Evolutionary conservation across 1,284 basidiomycete genomes (phyloP).

Genomic region (Gymnopus androsaceus): DNA sequence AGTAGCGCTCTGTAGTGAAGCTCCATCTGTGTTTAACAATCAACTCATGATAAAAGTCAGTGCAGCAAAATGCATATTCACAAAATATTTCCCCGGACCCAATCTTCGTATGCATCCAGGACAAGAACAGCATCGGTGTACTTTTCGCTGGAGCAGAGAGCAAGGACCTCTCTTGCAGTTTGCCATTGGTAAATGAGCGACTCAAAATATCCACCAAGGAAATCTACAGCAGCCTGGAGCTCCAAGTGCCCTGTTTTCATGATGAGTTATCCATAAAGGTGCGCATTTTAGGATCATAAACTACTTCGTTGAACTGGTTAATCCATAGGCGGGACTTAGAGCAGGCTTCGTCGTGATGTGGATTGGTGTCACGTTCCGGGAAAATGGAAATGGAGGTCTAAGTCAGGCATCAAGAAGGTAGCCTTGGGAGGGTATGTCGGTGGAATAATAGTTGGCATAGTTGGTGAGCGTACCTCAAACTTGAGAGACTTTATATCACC

Average conservation of each 20-base stretch:
- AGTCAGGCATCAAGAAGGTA: neutral
- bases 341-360: neutral
- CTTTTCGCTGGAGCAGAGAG: neutral
- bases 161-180: constrained; percentile 14
- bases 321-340: neutral
- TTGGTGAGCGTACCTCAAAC: too few relatives aligned
- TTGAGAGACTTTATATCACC: too few relatives aligned
- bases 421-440: neutral
- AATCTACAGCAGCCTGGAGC: constrained; percentile 46
- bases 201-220: constrained; percentile 42
- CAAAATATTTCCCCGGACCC: constrained; percentile 25
- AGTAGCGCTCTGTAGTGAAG: neutral
- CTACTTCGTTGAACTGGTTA: neutral
- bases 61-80: neutral
- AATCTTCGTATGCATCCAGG: constrained; percentile 37
- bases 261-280: constrained; percentile 41
- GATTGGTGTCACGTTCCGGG: neutral
- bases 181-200: constrained; percentile 37
- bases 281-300: constrained; percentile 12
- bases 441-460: too few relatives aligned
- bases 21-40: neutral
- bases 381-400: neutral
- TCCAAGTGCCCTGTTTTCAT: constrained; percentile 41
- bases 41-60: too few relatives aligned
- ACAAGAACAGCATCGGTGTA: constrained; percentile 37